A percentile compares a stretch with the other conserved stretches of the same genome.
These are phyloP conservation scores for Linnemannia hyalina DNA, from an alignment of 192 early-diverging fungal genomes.

Conservation along the genomic window DNA sequence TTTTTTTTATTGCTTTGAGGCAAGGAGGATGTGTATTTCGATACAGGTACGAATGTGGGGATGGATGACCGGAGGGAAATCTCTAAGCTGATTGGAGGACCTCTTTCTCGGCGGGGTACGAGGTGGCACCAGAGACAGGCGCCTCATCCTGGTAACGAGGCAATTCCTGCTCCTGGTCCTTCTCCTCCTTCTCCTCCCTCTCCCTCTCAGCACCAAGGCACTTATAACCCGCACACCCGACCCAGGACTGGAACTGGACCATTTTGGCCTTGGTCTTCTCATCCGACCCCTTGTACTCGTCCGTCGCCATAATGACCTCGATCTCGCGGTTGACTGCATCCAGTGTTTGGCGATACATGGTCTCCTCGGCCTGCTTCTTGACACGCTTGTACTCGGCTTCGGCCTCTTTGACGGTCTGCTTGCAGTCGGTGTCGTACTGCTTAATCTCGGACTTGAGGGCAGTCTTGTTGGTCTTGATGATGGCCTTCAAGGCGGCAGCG, in stretches of 20 bases:
- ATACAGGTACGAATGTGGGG: too few species aligned
- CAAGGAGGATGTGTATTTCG: too few species aligned
- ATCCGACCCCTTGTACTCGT: conserved; percentile 14
- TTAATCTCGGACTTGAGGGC: conserved; percentile 14
- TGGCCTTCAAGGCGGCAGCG: conserved; percentile 12
- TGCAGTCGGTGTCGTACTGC: conserved; percentile 16
- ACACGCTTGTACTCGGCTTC: conserved; percentile 20
- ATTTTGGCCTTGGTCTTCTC: conserved; percentile 37
- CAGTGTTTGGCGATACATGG: background rate
- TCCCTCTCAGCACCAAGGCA: background rate
- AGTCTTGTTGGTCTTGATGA: conserved; percentile 16
- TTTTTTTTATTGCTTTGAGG: too few species aligned
- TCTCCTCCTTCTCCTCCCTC: background rate
- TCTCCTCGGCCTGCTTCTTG: conserved; percentile 13
- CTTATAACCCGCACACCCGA: background rate
- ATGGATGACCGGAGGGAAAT: too few species aligned
- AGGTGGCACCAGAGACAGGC: background rate
- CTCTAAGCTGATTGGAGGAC: background rate
- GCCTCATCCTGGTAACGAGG: background rate
- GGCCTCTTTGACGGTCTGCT: conserved; percentile 19
- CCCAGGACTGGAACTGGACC: conserved; percentile 4
- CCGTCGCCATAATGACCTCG: conserved; percentile 1
- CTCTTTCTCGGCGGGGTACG: conserved; percentile 3
- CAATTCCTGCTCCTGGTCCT: background rate
- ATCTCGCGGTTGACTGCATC: conserved; percentile 12